Evolutionary conservation across 139 green algal species (phyloP), one percentile per base, ranked within the genome.

Genomic region (Microglena sp.): DNA sequence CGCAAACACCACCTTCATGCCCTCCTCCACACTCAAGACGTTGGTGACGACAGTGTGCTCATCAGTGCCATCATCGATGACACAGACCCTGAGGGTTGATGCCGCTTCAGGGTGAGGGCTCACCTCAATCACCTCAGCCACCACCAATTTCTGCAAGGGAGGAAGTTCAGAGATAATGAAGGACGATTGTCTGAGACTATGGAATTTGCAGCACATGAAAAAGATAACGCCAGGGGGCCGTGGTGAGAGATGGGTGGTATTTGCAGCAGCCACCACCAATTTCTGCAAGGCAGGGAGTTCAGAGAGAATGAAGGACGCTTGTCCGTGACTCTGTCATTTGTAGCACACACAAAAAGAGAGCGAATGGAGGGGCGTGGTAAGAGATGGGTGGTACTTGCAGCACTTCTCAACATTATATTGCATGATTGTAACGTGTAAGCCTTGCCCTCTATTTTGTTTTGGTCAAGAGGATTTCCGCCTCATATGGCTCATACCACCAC

Each of bases 1-100:
- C 71, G 87, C 87, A 57, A 89, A 73, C 15, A 89, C 79, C 1
- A 89, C 80, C 73, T 81, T 85, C 80, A 90, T 78, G 28, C 81
- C 84, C 55, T 74, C 63, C 46, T 66, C 56, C 24, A 88, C 79
- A 7, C 91, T 84, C 8, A 67, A 24, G 0, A 82, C 85, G 44
- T 87, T 91, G 58, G 84, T 92, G 11, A 93, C 82, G 0, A 93
- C 35, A 21, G 65, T 29, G 27, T 28, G 50, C 21, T n/a, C 11
- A 59, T n/a, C 62, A 45, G 22, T 5, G 29, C 3, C 64, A 40
- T 55, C 7, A 3, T 44, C 4, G 32, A 4, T 59, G 33, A 53
- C 22, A 22, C 36, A 44, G n/a, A 33, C 6, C 6, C 26, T 29
- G 43, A 40, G 31, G 26, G 2, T 28, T 22, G 22, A n/a, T 33